Percentiles rank a stretch among this genome's conserved stretches.
These are phyloP conservation scores for Cymbopogon flexuosus DNA, from an alignment of 202 grass and related monocot species.

Conservation along the genomic window DNA sequence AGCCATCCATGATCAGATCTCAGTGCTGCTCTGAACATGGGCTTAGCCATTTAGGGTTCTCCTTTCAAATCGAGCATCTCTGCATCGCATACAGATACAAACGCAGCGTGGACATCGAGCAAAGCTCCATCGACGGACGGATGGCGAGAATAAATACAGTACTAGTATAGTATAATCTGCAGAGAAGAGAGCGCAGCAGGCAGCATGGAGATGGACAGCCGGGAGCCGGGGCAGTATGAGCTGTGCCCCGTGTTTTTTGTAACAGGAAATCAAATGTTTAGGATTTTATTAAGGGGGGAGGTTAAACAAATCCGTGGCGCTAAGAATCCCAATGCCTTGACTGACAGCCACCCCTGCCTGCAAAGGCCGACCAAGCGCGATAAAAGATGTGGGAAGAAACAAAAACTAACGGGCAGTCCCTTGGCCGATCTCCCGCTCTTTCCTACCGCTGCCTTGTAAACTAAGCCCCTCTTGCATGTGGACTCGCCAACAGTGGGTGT, in stretches of 20 bases:
- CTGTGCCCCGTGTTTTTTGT: conserved; percentile 24
- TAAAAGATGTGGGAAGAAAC: conserved; percentile 64
- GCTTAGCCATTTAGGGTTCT: conserved; percentile 11
- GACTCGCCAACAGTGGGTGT: not conserved
- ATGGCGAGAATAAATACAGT: not conserved
- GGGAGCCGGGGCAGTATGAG: conserved; percentile 24
- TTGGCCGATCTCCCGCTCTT: conserved; percentile 40
- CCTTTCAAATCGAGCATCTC: conserved; percentile 6
- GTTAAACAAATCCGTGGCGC: conserved; percentile 31
- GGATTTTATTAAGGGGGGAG: not conserved
- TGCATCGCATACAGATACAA: not conserved
- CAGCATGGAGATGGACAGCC: not conserved
- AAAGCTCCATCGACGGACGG: not conserved
- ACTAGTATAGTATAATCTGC: not conserved
- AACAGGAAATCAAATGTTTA: not conserved
- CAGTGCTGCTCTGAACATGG: not conserved
- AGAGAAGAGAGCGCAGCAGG: not conserved
- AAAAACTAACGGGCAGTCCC: conserved; percentile 42
- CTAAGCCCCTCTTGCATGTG: conserved; percentile 30
- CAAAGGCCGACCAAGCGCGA: conserved; percentile 44
- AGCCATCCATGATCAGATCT: no score
- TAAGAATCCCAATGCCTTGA: conserved; percentile 61
- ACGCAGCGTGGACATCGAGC: not conserved
- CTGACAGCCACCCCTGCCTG: conserved; percentile 34
- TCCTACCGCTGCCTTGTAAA: conserved; percentile 18